These are phyloP conservation scores for Epichloe bromicola DNA, from an alignment of 2,329 filamentous ascomycete genomes.

Conservation along the genomic window DNA sequence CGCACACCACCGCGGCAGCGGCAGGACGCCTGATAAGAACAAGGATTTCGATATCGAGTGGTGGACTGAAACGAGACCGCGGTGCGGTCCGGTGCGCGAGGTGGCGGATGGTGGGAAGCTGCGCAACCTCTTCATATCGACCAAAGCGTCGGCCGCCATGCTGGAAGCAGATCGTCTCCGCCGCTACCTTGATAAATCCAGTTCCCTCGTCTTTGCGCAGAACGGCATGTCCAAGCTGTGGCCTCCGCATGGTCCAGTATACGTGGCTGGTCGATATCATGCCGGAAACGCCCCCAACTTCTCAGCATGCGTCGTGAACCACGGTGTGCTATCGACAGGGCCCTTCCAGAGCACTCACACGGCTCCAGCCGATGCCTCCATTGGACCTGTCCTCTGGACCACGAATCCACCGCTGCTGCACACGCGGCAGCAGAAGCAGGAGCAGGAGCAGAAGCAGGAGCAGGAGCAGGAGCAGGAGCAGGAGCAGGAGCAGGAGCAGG, in stretches of 20 bases:
- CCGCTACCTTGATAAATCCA: slow-evolving; percentile 46
- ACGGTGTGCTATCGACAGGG: slow-evolving; percentile 39
- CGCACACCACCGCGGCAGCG: slow-evolving; percentile 16
- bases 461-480: not conserved
- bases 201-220: slow-evolving; percentile 73
- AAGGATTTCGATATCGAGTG: slow-evolving; percentile 37
- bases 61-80: slow-evolving; percentile 35
- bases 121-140: slow-evolving; percentile 62
- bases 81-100: slow-evolving; percentile 24
- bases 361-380: slow-evolving; percentile 31
- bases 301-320: slow-evolving; percentile 51
- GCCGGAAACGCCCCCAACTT: slow-evolving; percentile 46
- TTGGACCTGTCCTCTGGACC: slow-evolving; percentile 33
- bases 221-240: slow-evolving; percentile 69
- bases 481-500: not conserved
- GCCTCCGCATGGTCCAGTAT: slow-evolving; percentile 36
- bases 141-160: slow-evolving; percentile 60
- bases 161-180: slow-evolving; percentile 45
- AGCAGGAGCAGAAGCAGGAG: not conserved
- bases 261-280: slow-evolving; percentile 28
- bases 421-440: not conserved
- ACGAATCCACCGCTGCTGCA: not conserved
- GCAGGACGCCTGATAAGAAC: slow-evolving; percentile 14
- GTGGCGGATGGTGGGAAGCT: slow-evolving; percentile 34
- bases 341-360: slow-evolving; percentile 40